phyloP scores from a whole-genome alignment of 495 filamentous ascomycete genomes.

The Thermothielavioides terrestris region DNA sequence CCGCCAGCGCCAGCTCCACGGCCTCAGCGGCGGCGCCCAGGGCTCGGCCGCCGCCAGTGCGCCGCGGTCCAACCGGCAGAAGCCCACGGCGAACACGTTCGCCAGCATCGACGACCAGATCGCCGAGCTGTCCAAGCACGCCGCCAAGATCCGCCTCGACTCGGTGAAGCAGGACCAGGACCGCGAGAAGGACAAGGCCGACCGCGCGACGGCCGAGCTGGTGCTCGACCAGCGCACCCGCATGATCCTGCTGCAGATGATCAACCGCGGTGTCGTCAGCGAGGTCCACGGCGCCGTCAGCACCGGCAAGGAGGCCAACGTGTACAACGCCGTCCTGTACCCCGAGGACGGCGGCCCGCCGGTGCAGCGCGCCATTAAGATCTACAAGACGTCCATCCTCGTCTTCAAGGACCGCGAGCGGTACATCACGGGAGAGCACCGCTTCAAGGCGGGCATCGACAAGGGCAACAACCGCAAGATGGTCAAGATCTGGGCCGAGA shows the following conservation, averaged over 20 bases:
- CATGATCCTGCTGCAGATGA: constrained; percentile 91
- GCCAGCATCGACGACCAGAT: constrained; percentile 82
- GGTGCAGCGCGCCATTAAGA: constrained; percentile 72
- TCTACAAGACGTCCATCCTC: constrained; percentile 94
- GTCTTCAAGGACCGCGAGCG: constrained; percentile 96
- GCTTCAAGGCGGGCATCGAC: constrained; percentile 67
- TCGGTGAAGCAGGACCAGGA: constrained; percentile 47
- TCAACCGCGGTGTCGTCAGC: constrained; percentile 78
- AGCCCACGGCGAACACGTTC: constrained; percentile 69
- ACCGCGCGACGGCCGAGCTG: constrained; percentile 87
- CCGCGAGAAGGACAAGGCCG: constrained; percentile 69
- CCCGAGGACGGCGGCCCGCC: constrained; percentile 38
- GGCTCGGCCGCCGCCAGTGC: constrained; percentile 25
- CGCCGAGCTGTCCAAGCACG: constrained; percentile 71
- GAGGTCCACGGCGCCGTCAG: constrained; percentile 83
- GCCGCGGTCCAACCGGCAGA: constrained; percentile 68
- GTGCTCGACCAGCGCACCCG: constrained; percentile 88
- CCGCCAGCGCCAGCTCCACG: constrained; percentile 58
- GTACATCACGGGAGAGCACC: constrained; percentile 87
- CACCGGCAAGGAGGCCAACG: constrained; percentile 96
- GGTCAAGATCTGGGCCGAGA: constrained; percentile 98
- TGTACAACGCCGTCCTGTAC: constrained; percentile 59
- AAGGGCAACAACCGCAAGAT: constrained; percentile 88
- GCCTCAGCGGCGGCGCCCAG: no score
- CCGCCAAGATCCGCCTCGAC: constrained; percentile 80